Evolutionary conservation across 768 basidiomycete species (phyloP).

Genomic region (Solioccasus polychromus): DNA sequence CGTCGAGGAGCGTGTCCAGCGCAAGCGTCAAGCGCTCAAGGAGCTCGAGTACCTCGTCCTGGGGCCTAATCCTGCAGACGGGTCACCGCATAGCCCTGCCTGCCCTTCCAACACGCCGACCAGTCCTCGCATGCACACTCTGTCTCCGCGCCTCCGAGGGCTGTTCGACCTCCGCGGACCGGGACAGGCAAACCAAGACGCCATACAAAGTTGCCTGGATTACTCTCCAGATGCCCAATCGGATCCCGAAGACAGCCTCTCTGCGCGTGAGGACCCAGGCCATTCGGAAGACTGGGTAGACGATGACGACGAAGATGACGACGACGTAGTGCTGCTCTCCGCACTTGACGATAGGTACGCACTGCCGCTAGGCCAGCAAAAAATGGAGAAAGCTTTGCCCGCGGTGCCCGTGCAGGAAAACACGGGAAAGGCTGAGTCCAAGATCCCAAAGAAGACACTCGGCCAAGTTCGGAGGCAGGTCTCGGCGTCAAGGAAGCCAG

Average conservation of each 20-base stretch:
- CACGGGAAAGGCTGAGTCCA: constrained; percentile 7
- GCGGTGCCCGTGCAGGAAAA: constrained; percentile 8
- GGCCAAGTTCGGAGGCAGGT: constrained; percentile 12
- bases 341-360: constrained; percentile 27
- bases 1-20: constrained; percentile 22
- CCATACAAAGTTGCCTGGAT: constrained; percentile 23
- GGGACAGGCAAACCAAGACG: constrained; percentile 20
- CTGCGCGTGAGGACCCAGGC: constrained; percentile 7
- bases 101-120: constrained; percentile 25
- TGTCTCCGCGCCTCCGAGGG: constrained; percentile 30
- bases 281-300: constrained; percentile 22
- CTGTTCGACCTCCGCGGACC: constrained; percentile 30
- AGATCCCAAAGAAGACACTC: constrained; percentile 22
- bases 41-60: constrained; percentile 23
- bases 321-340: constrained; percentile 12
- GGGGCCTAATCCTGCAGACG: constrained; percentile 7
- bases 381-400: constrained; percentile 16
- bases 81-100: constrained; percentile 14
- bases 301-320: constrained; percentile 20
- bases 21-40: constrained; percentile 20
- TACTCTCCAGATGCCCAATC: constrained; percentile 18
- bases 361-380: constrained; percentile 3
- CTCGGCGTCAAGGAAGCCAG: constrained; percentile 14
- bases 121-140: constrained; percentile 7
- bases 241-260: constrained; percentile 4